These are phyloP conservation scores for Helotiales sp. DNA, from an alignment of 2,329 filamentous ascomycete genomes.

Conservation along the genomic window DNA sequence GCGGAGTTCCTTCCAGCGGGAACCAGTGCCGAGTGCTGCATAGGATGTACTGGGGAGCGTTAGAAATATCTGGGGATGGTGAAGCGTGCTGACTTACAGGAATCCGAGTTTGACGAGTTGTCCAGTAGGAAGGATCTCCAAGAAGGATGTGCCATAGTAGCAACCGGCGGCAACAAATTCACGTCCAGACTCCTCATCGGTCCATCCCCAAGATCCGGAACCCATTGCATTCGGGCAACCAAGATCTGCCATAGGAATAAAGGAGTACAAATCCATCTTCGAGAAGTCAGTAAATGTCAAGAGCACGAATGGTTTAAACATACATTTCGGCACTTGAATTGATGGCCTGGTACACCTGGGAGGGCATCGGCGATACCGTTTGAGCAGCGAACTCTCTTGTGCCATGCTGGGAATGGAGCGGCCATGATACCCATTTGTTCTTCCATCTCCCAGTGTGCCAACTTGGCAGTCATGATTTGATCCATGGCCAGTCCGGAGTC, in stretches of 20 bases:
- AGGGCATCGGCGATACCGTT: constrained; percentile 23
- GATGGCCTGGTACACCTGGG: constrained; percentile 28
- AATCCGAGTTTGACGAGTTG: constrained; percentile 54
- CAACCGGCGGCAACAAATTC: constrained; percentile 56
- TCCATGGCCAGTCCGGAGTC: constrained; percentile 8
- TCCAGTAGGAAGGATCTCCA: constrained; percentile 52
- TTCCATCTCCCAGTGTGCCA: constrained; percentile 15
- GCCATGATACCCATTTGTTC: constrained; percentile 13
- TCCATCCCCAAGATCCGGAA: constrained; percentile 48
- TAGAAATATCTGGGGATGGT: constrained; percentile 16
- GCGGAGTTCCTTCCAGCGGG: constrained; percentile 47
- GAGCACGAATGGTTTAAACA: not conserved
- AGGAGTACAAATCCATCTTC: constrained; percentile 59
- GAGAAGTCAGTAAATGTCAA: constrained; percentile 5
- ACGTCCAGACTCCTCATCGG: constrained; percentile 50
- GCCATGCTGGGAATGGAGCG: constrained; percentile 6
- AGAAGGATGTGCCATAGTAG: constrained; percentile 55
- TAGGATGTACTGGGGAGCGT: constrained; percentile 17
- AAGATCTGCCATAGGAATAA: constrained; percentile 58
- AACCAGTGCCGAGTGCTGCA: constrained; percentile 23
- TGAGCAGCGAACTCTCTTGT: constrained; percentile 20
- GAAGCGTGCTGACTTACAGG: constrained; percentile 48
- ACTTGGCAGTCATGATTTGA: constrained; percentile 13
- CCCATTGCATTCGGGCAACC: constrained; percentile 51
- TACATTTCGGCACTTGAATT: constrained; percentile 51